Base-by-base conservation (phyloP, 345 rosid genomes). In the Cochlearia excelsa region DNA sequence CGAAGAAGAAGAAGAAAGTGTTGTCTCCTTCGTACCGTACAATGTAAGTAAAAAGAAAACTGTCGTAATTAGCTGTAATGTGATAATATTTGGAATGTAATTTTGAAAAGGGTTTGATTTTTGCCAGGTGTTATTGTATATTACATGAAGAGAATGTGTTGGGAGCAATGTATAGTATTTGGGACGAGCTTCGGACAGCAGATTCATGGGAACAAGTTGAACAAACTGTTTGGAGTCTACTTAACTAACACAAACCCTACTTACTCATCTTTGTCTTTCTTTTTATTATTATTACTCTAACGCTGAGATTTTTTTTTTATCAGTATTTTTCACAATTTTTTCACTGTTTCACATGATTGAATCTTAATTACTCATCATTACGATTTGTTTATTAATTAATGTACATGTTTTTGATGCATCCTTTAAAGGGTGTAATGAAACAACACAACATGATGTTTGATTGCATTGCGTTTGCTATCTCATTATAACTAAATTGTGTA, bases 171-270 rank as follows among this genome's bases (percentile, higher is more conserved):
- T 93, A 83, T 68, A 49, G 88, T 48, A 77, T 76, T 4, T 87
- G 99, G 97, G 80, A 78, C 53, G 88, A 85, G 51, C 89, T 85
- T 46, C 61, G 77, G 40, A 58, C 51, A 10, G 90, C 85, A 0
- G 67, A 80, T 27, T 77, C 97, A 44, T 89, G 95, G 99, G 92
- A 93, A 75, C 94, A 83, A 71, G 80, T 93, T 51, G 99, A 88
- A 78, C 72, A 54, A 38, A 63, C 73, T 0, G 95, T 85, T 5
- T 93, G 97, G 97, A 85, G 86, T 65, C 83, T 82, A 43, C 75
- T 93, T 26, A 88, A 88, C 61, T 16, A 16, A 16, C 23, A 16
- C 23, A 16, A 16, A 16, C 23, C 23, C 23, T 16, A 67, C 61
- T 46, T 84, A 86, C 68, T 84, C 57, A 75, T 67, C 39, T 51